Evolutionary conservation across 225 moss, liverwort and hornwort genomes (phyloP).

Genomic region (Physcomitrium patens): DNA sequence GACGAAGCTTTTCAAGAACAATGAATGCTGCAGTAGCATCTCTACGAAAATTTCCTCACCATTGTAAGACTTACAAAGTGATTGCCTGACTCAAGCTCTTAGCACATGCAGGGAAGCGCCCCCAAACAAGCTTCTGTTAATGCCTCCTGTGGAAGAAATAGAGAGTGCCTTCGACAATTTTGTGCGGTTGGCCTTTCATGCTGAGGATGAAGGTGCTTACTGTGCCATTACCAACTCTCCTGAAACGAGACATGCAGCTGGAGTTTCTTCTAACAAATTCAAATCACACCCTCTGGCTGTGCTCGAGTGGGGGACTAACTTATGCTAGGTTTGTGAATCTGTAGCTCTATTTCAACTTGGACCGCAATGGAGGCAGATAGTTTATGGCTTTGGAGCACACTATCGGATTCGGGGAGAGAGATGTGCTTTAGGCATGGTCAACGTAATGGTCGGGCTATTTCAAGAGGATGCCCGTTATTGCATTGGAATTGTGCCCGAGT

Average conservation of each 20-base stretch:
- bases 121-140: constrained; percentile 44
- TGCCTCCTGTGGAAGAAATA: constrained; percentile 52
- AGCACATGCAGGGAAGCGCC: constrained; percentile 46
- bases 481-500: constrained; percentile 45
- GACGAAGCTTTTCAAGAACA: neutral
- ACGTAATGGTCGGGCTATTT: constrained; percentile 43
- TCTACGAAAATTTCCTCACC: neutral
- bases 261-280: neutral
- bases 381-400: constrained; percentile 45
- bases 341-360: constrained; percentile 43
- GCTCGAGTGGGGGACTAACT: neutral
- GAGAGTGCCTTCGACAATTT: constrained; percentile 49
- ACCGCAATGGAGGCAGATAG: constrained; percentile 43
- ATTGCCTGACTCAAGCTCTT: neutral
- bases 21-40: neutral
- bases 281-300: neutral
- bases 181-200: constrained; percentile 45
- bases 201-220: constrained; percentile 46
- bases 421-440: constrained; percentile 41
- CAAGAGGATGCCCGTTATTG: constrained; percentile 39
- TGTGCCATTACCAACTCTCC: neutral
- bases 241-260: neutral
- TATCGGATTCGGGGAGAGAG: constrained; percentile 53
- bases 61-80: neutral
- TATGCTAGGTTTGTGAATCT: constrained; percentile 1